Percentiles rank a stretch among this genome's conserved stretches.
These are phyloP conservation scores for Dactylellina drechsleri DNA, from an alignment of 2,329 filamentous ascomycete species.

Conservation along the genomic window DNA sequence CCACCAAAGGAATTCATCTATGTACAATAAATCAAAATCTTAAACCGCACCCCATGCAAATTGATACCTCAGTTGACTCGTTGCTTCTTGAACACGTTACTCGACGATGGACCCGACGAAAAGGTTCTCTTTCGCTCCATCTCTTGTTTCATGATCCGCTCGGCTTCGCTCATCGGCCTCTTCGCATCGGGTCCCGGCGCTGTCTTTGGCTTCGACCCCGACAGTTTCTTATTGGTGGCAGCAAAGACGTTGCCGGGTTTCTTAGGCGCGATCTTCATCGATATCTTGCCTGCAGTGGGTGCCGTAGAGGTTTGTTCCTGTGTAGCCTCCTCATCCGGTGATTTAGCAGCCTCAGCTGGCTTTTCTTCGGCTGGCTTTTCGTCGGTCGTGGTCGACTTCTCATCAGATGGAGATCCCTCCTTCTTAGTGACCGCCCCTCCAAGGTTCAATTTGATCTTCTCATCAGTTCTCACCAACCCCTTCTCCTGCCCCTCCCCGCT, in stretches of 20 bases:
- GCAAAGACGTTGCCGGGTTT: conserved; percentile 82
- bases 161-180: conserved; percentile 83
- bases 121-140: conserved; percentile 75
- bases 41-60: background rate
- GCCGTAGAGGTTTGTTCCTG: conserved; percentile 55
- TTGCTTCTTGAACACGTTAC: conserved; percentile 56
- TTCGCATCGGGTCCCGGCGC: conserved; percentile 68
- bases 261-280: conserved; percentile 74
- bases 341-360: conserved; percentile 9
- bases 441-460: conserved; percentile 79
- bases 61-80: conserved; percentile 28
- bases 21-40: conserved; percentile 3
- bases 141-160: conserved; percentile 88
- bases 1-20: background rate
- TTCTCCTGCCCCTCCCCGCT: conserved; percentile 63
- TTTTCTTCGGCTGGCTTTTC: conserved; percentile 20
- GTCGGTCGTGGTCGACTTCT: conserved; percentile 31
- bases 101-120: conserved; percentile 59
- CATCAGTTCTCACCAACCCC: conserved; percentile 71
- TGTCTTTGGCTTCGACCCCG: conserved; percentile 67
- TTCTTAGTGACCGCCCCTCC: conserved; percentile 61
- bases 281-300: conserved; percentile 64
- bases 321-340: conserved; percentile 43
- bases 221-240: conserved; percentile 73
- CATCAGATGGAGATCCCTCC: conserved; percentile 21